phyloP scores from a whole-genome alignment of 2,329 filamentous ascomycete species.

The Dothistroma pini region DNA sequence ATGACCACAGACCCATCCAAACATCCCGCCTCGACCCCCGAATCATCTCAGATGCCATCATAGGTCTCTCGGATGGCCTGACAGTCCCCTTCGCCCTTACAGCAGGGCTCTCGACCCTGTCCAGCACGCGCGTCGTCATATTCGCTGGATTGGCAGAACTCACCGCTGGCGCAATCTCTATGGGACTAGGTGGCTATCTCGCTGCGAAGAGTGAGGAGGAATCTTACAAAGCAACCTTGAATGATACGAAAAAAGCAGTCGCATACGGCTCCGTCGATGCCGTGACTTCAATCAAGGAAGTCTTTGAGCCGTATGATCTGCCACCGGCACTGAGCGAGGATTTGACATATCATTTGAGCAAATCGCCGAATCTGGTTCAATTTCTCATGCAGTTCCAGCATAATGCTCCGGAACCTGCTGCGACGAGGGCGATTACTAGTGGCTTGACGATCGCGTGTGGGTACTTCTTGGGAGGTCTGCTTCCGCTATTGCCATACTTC shows the following conservation, averaged over 20 bases:
- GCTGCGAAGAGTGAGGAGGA: constrained; percentile 51
- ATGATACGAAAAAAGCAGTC: constrained; percentile 41
- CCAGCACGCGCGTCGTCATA: constrained; percentile 37
- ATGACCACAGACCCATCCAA: not conserved
- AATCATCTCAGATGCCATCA: constrained; percentile 45
- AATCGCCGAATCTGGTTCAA: constrained; percentile 35
- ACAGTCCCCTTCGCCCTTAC: constrained; percentile 43
- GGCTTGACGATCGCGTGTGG: constrained; percentile 64
- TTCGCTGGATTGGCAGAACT: constrained; percentile 41
- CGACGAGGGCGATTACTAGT: constrained; percentile 45
- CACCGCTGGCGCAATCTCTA: constrained; percentile 40
- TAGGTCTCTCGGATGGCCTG: constrained; percentile 41
- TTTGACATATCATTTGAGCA: constrained; percentile 18
- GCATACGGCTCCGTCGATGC: constrained; percentile 37
- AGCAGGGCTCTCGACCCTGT: constrained; percentile 39
- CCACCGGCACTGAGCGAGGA: constrained; percentile 23
- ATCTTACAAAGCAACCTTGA: constrained; percentile 44
- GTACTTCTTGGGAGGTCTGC: constrained; percentile 64
- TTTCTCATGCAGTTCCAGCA: constrained; percentile 50
- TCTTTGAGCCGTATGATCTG: constrained; percentile 42
- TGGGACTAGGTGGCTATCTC: constrained; percentile 42
- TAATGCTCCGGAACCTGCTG: constrained; percentile 41
- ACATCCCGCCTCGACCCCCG: constrained; percentile 29
- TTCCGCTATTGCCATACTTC: constrained; percentile 68
- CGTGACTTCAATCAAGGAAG: constrained; percentile 38